Evolutionary conservation across 495 filamentous ascomycete species (phyloP).

Genomic region (Glutinoglossum americanum): DNA sequence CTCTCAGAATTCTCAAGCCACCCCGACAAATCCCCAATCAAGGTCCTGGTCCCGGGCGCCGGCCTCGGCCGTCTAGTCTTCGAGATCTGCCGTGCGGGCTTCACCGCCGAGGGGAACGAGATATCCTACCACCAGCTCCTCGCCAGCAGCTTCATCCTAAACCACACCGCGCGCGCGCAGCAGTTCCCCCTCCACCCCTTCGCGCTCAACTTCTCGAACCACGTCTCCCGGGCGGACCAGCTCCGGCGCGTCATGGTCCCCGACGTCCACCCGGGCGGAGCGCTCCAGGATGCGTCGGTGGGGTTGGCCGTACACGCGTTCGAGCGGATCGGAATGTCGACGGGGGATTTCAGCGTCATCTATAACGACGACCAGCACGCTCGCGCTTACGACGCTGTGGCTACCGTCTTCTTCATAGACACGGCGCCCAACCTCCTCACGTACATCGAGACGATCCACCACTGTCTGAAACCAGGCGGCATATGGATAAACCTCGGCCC

Average conservation of each 20-base stretch:
- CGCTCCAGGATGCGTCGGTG: slow-evolving; percentile 21
- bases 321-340: slow-evolving; percentile 65
- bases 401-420: slow-evolving; percentile 87
- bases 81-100: slow-evolving; percentile 61
- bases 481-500: slow-evolving; percentile 81
- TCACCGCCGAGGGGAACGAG: slow-evolving; percentile 71
- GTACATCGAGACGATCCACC: slow-evolving; percentile 62
- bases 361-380: slow-evolving; percentile 39
- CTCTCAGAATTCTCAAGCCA: slow-evolving; percentile 26
- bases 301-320: slow-evolving; percentile 12
- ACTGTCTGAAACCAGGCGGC: slow-evolving; percentile 59
- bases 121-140: slow-evolving; percentile 86
- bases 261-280: slow-evolving; percentile 47
- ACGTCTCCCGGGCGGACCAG: slow-evolving; percentile 46
- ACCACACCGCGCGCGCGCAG: slow-evolving; percentile 31
- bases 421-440: slow-evolving; percentile 81
- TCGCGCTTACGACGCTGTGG: slow-evolving; percentile 55
- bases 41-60: slow-evolving; percentile 71
- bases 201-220: slow-evolving; percentile 62
- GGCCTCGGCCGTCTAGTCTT: slow-evolving; percentile 75
- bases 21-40: slow-evolving; percentile 21
- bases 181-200: slow-evolving; percentile 50
- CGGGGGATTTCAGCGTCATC: slow-evolving; percentile 60
- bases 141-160: slow-evolving; percentile 71
- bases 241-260: slow-evolving; percentile 47